Percentiles rank a stretch among this genome's conserved stretches.
Evolutionary conservation across 768 basidiomycete genomes (phyloP).

Genomic region (Gyrodon lividus): DNA sequence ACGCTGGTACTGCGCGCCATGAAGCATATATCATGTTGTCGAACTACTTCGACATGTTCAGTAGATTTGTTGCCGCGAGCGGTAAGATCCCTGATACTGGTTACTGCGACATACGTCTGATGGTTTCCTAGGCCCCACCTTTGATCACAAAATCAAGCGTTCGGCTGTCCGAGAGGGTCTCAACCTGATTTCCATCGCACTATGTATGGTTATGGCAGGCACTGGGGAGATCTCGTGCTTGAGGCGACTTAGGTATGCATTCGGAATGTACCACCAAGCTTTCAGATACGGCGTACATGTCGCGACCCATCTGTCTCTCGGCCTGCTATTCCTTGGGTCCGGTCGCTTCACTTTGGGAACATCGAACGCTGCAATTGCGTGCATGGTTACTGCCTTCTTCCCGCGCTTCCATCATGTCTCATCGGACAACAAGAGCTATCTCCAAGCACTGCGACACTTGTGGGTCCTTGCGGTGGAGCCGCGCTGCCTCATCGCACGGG

Average conservation of each 20-base stretch:
- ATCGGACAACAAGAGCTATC: slow-evolving; percentile 84
- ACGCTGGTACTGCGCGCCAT: slow-evolving; percentile 89
- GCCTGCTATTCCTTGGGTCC: slow-evolving; percentile 89
- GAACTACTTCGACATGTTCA: slow-evolving; percentile 78
- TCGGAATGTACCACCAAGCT: slow-evolving; percentile 76
- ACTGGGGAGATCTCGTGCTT: slow-evolving; percentile 92
- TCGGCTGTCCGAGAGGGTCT: slow-evolving; percentile 85
- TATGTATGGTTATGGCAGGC: slow-evolving; percentile 96
- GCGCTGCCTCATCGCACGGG: slow-evolving; percentile 85
- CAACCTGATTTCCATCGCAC: slow-evolving; percentile 80
- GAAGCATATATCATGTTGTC: slow-evolving; percentile 85
- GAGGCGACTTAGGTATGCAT: slow-evolving; percentile 82
- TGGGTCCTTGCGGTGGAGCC: slow-evolving; percentile 98
- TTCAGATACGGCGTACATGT: slow-evolving; percentile 89
- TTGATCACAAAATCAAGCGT: slow-evolving; percentile 86
- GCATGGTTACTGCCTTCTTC: slow-evolving; percentile 88
- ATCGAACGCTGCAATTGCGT: slow-evolving; percentile 88
- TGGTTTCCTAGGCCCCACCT: slow-evolving; percentile 56
- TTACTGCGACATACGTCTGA: slow-evolving; percentile 6
- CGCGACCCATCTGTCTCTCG: slow-evolving; percentile 86
- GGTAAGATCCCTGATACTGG: slow-evolving; percentile 43
- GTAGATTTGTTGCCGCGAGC: slow-evolving; percentile 62
- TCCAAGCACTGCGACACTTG: slow-evolving; percentile 91
- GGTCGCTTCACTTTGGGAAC: slow-evolving; percentile 91
- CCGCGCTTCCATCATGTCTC: slow-evolving; percentile 80